Percentiles rank a stretch among this genome's conserved stretches.
phyloP scores from a whole-genome alignment of 257 asterid species.

The Primulina eburnea region DNA sequence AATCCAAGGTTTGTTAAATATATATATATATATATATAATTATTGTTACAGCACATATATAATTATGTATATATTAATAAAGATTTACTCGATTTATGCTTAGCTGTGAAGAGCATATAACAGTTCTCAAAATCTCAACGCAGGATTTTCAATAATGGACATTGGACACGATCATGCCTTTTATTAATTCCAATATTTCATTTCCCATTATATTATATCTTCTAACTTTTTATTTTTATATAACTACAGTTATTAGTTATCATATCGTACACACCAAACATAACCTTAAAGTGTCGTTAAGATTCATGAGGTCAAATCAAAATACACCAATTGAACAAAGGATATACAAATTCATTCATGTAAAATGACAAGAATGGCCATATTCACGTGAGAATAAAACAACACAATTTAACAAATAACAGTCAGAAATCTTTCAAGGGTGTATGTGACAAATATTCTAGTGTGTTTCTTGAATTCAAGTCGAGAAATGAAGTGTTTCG shows the following conservation, averaged over 20 bases:
- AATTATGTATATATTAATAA: conserved; percentile 7
- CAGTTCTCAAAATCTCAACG: conserved; percentile 37
- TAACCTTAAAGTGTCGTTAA: not conserved
- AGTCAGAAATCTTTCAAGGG: conserved; percentile 24
- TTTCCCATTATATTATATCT: conserved; percentile 17
- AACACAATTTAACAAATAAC: conserved; percentile 5
- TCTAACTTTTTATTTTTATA: not conserved
- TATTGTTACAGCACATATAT: conserved; percentile 20
- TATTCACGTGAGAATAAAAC: conserved; percentile 18
- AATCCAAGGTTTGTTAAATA: conserved; percentile 13
- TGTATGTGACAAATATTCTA: conserved; percentile 9
- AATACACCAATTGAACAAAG: too few relatives aligned
- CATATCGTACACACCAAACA: too few relatives aligned
- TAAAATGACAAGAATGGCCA: conserved; percentile 24
- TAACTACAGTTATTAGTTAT: too few relatives aligned
- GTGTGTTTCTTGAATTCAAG: conserved; percentile 31
- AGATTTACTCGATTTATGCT: conserved; percentile 23
- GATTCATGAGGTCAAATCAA: not conserved
- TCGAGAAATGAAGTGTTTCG: conserved; percentile 41
- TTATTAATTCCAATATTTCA: conserved; percentile 18
- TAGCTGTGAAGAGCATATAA: conserved; percentile 44
- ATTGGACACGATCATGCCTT: conserved; percentile 22
- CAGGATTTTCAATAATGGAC: conserved; percentile 34
- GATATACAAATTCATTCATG: too few relatives aligned
- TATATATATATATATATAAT: not conserved